Evolutionary conservation across 345 rosid genomes (phyloP), one percentile per base, ranked within the genome.

Genomic region (Eucalyptus viminalis): DNA sequence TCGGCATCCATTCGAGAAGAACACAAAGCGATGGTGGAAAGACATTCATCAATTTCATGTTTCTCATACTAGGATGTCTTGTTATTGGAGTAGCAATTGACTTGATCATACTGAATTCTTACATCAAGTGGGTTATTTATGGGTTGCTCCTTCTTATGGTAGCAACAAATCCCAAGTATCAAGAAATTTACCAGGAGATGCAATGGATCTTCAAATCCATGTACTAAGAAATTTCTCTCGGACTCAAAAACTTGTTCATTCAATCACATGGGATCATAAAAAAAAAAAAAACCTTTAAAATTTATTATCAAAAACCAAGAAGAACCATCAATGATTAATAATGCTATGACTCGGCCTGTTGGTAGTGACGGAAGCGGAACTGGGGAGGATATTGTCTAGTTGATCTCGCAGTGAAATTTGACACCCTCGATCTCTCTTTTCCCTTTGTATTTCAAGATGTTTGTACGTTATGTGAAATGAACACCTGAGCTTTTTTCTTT

Each of bases 341-440:
- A 37, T 22, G 14, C 5, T 0, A 1, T 6, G 27, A 37, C 45
- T 72, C 14, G 2, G 19, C 27, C 62, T 24, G 1, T 56, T 56
- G 65, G 69, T 0, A 6, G 4, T 29, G 69, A 29, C 0, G 34
- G 34, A 27, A 14, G 31, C 3, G 5, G 17, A 27, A 6, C 0
- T 1, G 9, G 31, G 31, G 69, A 62, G 31, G 34, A 27, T 0
- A 62, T 27, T 27, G 69, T 62, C 69, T 62, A 62, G 34, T 27
- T 13, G 69, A 62, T 62, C 34, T 1, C 5, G 2, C 0, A 7
- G 8, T 27, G 31, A 14, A 60, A 62, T 62, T 62, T 12, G 34
- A 29, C 69, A 27, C 16, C 31, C 34, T 62, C 12, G 4, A 62
- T 62, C 17, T 62, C 31, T 62, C 34, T 2, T 62, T 62, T 62